Evolutionary conservation across 1,139 yeast genomes (phyloP).

Genomic region (Kodamaea derodonti): DNA sequence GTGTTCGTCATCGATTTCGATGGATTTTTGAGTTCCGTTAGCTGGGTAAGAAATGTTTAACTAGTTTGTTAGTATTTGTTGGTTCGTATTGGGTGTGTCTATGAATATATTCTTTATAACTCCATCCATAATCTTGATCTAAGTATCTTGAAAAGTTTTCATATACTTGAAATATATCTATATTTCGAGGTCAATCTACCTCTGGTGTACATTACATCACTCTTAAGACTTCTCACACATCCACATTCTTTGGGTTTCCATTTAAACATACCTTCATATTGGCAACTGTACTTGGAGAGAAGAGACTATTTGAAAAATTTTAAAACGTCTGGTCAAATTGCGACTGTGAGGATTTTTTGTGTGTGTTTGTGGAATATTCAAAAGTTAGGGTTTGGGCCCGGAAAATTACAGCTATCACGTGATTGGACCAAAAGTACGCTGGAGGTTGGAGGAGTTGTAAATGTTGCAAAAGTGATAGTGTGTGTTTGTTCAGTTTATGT

Average conservation of each 20-base stretch:
- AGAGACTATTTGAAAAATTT: neutral
- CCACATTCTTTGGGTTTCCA: too few species aligned
- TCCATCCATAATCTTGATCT: too few species aligned
- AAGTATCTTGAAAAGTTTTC: neutral
- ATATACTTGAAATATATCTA: neutral
- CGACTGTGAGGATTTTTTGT: neutral
- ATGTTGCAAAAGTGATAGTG: too few species aligned
- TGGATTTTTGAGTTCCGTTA: slow-evolving; percentile 98
- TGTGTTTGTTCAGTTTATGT: too few species aligned
- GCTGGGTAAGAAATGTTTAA: slow-evolving; percentile 99
- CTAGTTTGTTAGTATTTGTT: slow-evolving; percentile 35
- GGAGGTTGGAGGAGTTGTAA: too few species aligned
- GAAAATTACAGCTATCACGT: neutral
- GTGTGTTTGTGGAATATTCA: neutral
- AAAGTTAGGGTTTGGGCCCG: slow-evolving; percentile 4
- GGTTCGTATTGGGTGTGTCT: neutral
- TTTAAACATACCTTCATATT: neutral
- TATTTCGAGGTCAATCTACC: too few species aligned
- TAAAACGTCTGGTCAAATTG: neutral
- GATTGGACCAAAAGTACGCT: too few species aligned
- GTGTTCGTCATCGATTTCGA: slow-evolving; percentile 99
- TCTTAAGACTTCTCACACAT: too few species aligned
- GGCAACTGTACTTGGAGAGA: slow-evolving; percentile 1
- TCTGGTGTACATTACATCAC: neutral
- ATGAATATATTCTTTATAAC: too few species aligned